A percentile compares a stretch with the other conserved stretches of the same genome.
Evolutionary conservation across 345 rosid genomes (phyloP).

Genomic region (Gossypium longicalyx): DNA sequence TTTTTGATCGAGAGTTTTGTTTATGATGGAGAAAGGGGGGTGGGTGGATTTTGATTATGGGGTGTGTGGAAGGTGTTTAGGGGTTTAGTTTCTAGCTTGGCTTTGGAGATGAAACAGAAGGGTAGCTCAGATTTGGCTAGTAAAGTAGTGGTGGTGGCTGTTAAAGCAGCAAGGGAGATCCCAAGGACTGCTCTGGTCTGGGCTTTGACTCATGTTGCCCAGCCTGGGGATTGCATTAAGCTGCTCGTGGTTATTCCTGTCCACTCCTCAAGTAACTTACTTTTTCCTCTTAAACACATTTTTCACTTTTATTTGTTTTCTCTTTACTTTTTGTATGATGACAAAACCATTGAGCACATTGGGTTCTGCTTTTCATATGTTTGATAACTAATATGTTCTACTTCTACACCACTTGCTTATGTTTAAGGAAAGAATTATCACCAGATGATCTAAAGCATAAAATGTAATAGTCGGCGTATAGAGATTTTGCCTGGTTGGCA

Average conservation of each 20-base stretch:
- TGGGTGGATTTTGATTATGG: slow-evolving; percentile 42
- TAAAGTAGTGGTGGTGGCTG: slow-evolving; percentile 79
- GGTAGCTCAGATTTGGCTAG: slow-evolving; percentile 45
- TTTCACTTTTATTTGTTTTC: slow-evolving; percentile 2
- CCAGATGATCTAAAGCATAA: not conserved
- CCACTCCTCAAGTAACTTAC: slow-evolving; percentile 48
- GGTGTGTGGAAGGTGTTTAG: slow-evolving; percentile 19
- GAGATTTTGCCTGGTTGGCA: not conserved
- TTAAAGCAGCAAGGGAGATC: slow-evolving; percentile 81
- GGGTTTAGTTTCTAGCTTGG: slow-evolving; percentile 6
- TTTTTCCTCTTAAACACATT: not conserved
- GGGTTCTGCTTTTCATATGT: too few species aligned
- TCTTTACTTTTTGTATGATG: not conserved
- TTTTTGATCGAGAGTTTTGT: slow-evolving; percentile 10
- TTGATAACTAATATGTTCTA: not conserved
- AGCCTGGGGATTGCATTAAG: slow-evolving; percentile 80
- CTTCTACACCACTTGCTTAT: not conserved
- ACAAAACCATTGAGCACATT: slow-evolving; percentile 3
- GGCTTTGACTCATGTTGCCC: slow-evolving; percentile 93
- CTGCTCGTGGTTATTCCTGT: slow-evolving; percentile 83
- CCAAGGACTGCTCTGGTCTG: slow-evolving; percentile 74
- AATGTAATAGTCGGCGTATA: not conserved
- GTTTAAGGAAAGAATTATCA: not conserved
- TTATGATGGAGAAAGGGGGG: slow-evolving; percentile 13
- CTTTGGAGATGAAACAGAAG: slow-evolving; percentile 42